These are phyloP conservation scores for Colletotrichum sp. DNA, from an alignment of 2,329 filamentous ascomycete genomes.

Conservation along the genomic window DNA sequence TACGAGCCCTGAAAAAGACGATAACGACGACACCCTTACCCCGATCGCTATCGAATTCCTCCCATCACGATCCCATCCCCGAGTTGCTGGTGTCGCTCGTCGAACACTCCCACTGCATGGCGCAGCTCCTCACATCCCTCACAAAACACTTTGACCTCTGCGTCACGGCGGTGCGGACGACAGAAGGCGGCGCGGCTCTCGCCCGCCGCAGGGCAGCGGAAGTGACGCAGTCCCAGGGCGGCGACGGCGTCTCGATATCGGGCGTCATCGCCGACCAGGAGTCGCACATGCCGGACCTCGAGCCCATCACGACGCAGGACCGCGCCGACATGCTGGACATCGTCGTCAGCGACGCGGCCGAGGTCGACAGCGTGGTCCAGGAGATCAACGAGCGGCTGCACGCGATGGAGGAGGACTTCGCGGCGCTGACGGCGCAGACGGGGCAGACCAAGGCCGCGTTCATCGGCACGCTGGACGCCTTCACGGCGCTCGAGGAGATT, in stretches of 20 bases:
- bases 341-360: conserved; percentile 71
- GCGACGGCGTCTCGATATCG: conserved; percentile 65
- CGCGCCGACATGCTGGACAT: conserved; percentile 84
- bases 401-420: conserved; percentile 77
- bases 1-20: conserved; percentile 67
- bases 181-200: conserved; percentile 77
- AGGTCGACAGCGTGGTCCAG: conserved; percentile 69
- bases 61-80: conserved; percentile 48
- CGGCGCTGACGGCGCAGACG: conserved; percentile 67
- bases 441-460: conserved; percentile 61
- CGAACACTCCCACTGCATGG: conserved; percentile 81
- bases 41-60: conserved; percentile 37
- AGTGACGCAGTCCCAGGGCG: conserved; percentile 51
- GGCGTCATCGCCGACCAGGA: conserved; percentile 68
- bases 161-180: conserved; percentile 88
- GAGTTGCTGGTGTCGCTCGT: conserved; percentile 68
- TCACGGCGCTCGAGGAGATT: conserved; percentile 70
- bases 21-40: conserved; percentile 47
- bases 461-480: conserved; percentile 64
- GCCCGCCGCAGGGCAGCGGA: conserved; percentile 73
- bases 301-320: conserved; percentile 77
- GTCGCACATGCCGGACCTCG: conserved; percentile 55
- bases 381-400: conserved; percentile 77
- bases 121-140: conserved; percentile 77
- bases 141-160: conserved; percentile 93